Base-by-base conservation (phyloP, 768 basidiomycete species). In the Pulveroboletus frians region DNA sequence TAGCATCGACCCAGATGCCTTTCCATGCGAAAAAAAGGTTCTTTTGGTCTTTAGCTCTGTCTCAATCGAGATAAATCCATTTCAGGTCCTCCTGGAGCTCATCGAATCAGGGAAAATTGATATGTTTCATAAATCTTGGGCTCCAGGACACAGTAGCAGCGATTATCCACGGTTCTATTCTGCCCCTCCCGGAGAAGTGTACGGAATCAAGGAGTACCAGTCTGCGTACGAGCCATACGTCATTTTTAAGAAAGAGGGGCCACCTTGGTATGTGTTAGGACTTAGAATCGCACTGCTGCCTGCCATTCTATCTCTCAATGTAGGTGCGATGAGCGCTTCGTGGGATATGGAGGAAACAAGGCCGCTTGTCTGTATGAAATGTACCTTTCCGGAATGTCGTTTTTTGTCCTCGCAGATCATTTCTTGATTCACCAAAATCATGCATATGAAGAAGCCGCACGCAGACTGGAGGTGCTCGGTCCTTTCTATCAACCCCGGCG, bases 311-410 rank as follows among this genome's bases (percentile, higher is more conserved):
- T 14, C 18, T n/a, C 10, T 43, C 18, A 37, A 23, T 7, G 7
- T 31, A 91, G 89, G 89, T 93, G 91, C 59, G 90, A 93, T 58
- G 90, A 92, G 63, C 79, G 90, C 30, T 94, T 94, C 60, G 76
- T 92, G 39, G 92, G 92, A 2, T 93, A 93, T 64, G 92, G 92
- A 4, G 89, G 83, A 2, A 94, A 94, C 73, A 94, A 94, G 66
- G 92, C 92, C 2, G 91, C 92, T 9, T 93, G 92, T 62, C 74
- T 92, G 32, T 92, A 86, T 62, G 92, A 92, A 65, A 88, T 94
- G 80, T 91, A 90, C 69, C 72, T 94, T 7, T 83, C 88, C 11
- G 92, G 92, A 3, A 78, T 92, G 34, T 83, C 83, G 20, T 92
- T 82, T 67, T 89, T 84, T 62, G 88, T 94, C 23, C 76, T 93